Percentiles rank a stretch among this genome's conserved stretches.
Conservation (phyloP, 768 basidiomycete genomes). For the Termitomyces titanicus region DNA sequence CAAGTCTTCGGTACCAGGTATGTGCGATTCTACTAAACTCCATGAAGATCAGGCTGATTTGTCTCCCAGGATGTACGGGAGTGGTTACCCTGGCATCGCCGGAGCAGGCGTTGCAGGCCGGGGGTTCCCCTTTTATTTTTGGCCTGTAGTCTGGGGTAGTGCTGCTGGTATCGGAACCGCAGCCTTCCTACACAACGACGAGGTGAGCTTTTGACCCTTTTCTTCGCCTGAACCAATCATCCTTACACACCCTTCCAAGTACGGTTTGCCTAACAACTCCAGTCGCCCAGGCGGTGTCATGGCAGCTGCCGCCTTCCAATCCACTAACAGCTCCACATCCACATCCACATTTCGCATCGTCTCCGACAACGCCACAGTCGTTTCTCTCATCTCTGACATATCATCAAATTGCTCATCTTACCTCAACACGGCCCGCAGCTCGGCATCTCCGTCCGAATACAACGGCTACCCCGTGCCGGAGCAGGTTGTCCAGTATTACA, state of each 20-base stretch:
- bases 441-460: neutral
- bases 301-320: constrained; percentile 31
- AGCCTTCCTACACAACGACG: constrained; percentile 19
- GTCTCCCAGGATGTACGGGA: constrained; percentile 49
- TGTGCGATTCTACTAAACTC: constrained; percentile 5
- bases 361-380: constrained; percentile 41
- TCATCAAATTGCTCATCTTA: constrained; percentile 31
- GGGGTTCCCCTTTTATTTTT: constrained; percentile 63
- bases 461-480: constrained; percentile 11
- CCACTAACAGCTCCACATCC: constrained; percentile 19
- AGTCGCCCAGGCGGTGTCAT: constrained; percentile 43
- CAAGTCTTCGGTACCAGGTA: constrained; percentile 38
- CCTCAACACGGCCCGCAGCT: neutral
- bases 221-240: neutral
- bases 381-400: constrained; percentile 27
- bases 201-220: neutral
- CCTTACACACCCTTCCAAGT: constrained; percentile 24
- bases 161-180: constrained; percentile 20
- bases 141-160: constrained; percentile 54
- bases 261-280: constrained; percentile 37
- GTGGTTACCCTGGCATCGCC: constrained; percentile 53
- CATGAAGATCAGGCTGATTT: neutral
- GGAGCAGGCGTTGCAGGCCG: constrained; percentile 44
- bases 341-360: constrained; percentile 36
- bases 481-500: constrained; percentile 57